Conservation (phyloP, 179 eudicot genomes). For the Beta macrorhiza region DNA sequence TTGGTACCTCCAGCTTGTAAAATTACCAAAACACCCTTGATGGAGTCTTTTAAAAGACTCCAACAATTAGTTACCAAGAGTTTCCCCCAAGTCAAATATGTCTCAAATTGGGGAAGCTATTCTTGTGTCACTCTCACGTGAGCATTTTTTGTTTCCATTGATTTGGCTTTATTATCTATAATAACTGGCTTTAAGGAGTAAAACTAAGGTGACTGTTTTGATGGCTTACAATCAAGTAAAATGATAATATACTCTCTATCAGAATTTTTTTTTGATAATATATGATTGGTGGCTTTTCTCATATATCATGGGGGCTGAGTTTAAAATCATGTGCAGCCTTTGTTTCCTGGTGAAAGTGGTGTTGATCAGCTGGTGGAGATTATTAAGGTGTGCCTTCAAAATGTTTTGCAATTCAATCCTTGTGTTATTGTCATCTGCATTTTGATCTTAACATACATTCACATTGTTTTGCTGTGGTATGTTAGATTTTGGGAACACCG, state of each 20-base stretch:
- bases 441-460: constrained; percentile 15
- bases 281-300: neutral
- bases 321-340: constrained; percentile 55
- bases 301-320: neutral
- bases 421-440: neutral
- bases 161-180: neutral
- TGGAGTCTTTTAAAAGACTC: too few species aligned
- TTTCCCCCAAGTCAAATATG: neutral
- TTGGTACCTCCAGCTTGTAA: too few species aligned
- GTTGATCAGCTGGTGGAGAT: constrained; percentile 95
- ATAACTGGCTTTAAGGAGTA: too few species aligned
- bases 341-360: constrained; percentile 96
- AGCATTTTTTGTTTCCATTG: neutral
- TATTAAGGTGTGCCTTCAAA: constrained; percentile 55
- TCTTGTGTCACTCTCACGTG: neutral
- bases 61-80: too few species aligned
- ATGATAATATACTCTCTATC: too few species aligned
- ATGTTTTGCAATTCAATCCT: neutral
- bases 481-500: constrained; percentile 85
- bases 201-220: neutral
- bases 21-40: too few species aligned
- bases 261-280: neutral
- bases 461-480: constrained; percentile 8
- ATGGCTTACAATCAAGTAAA: neutral
- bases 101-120: neutral